A percentile compares a stretch with the other conserved stretches of the same genome.
Evolutionary conservation across 2,329 filamentous ascomycete species (phyloP).

Genomic region (Colletotrichum lini): DNA sequence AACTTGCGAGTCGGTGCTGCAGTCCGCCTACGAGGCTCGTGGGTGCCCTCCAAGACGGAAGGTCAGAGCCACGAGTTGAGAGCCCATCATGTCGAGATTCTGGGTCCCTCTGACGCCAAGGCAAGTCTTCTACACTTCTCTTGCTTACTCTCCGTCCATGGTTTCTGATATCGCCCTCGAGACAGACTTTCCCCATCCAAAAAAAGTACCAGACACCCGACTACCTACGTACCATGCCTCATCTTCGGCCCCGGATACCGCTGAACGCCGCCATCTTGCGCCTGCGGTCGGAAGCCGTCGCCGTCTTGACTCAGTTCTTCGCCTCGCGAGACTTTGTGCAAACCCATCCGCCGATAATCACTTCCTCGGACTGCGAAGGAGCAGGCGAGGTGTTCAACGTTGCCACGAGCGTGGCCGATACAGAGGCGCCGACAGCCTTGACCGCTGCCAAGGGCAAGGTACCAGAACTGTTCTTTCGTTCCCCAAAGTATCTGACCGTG

Average conservation of each 20-base stretch:
- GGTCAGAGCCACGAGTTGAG: slow-evolving; percentile 86
- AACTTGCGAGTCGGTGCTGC: slow-evolving; percentile 83
- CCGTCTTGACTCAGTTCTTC: slow-evolving; percentile 83
- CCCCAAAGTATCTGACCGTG: slow-evolving; percentile 94
- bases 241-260: slow-evolving; percentile 86
- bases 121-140: slow-evolving; percentile 64
- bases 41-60: slow-evolving; percentile 78
- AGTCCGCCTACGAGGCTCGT: slow-evolving; percentile 82
- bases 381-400: slow-evolving; percentile 94
- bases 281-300: slow-evolving; percentile 85
- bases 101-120: slow-evolving; percentile 84
- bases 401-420: slow-evolving; percentile 54
- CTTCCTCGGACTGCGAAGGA: slow-evolving; percentile 96
- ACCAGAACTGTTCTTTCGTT: slow-evolving; percentile 79
- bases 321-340: slow-evolving; percentile 79
- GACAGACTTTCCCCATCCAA: slow-evolving; percentile 90
- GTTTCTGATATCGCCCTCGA: slow-evolving; percentile 18
- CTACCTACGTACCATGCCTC: slow-evolving; percentile 88
- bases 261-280: slow-evolving; percentile 85
- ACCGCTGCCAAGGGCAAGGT: slow-evolving; percentile 52
- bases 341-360: slow-evolving; percentile 93
- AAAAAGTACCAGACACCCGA: slow-evolving; percentile 96
- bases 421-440: slow-evolving; percentile 48
- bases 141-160: slow-evolving; percentile 33
- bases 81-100: slow-evolving; percentile 76